Percentiles rank a stretch among this genome's conserved stretches.
These are phyloP conservation scores for Pythium dissimile DNA, from an alignment of 352 stramenopile species.

Conservation along the genomic window DNA sequence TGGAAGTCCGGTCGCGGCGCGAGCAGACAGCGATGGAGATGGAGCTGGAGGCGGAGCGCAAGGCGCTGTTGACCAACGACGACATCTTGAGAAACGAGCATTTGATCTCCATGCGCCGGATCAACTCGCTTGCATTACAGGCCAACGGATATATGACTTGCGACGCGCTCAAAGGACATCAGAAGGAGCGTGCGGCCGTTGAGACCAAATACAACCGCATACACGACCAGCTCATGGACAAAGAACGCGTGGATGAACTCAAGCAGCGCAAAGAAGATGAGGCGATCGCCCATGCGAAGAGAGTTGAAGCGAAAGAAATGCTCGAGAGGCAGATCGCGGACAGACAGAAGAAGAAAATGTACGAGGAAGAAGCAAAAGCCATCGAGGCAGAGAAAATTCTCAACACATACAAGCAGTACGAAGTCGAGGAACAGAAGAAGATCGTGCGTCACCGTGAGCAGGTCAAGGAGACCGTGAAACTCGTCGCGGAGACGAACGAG, in stretches of 20 bases:
- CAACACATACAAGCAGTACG: slow-evolving; percentile 79
- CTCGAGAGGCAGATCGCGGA: slow-evolving; percentile 73
- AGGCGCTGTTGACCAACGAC: slow-evolving; percentile 61
- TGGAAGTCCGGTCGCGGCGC: slow-evolving; percentile 53
- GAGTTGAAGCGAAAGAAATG: slow-evolving; percentile 57
- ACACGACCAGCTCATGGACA: slow-evolving; percentile 75
- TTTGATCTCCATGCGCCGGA: slow-evolving; percentile 57
- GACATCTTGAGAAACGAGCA: slow-evolving; percentile 57
- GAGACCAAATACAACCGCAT: slow-evolving; percentile 63
- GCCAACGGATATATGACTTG: slow-evolving; percentile 64
- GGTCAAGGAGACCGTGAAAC: slow-evolving; percentile 36
- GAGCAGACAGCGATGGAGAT: slow-evolving; percentile 73
- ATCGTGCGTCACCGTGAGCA: slow-evolving; percentile 43
- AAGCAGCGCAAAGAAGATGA: slow-evolving; percentile 44
- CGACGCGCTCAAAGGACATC: slow-evolving; percentile 43
- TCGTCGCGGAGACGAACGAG: slow-evolving; percentile 64
- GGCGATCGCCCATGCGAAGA: slow-evolving; percentile 36
- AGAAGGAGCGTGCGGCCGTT: slow-evolving; percentile 35
- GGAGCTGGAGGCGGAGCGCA: slow-evolving; percentile 62
- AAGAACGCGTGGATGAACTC: slow-evolving; percentile 52
- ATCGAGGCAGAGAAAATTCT: slow-evolving; percentile 79
- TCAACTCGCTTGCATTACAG: slow-evolving; percentile 64
- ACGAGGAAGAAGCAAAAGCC: slow-evolving; percentile 73
- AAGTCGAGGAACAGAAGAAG: slow-evolving; percentile 60
- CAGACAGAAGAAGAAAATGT: slow-evolving; percentile 61